These are phyloP conservation scores for Hanseniaspora mollemarum DNA, from an alignment of 805 yeast genomes.

Conservation along the genomic window DNA sequence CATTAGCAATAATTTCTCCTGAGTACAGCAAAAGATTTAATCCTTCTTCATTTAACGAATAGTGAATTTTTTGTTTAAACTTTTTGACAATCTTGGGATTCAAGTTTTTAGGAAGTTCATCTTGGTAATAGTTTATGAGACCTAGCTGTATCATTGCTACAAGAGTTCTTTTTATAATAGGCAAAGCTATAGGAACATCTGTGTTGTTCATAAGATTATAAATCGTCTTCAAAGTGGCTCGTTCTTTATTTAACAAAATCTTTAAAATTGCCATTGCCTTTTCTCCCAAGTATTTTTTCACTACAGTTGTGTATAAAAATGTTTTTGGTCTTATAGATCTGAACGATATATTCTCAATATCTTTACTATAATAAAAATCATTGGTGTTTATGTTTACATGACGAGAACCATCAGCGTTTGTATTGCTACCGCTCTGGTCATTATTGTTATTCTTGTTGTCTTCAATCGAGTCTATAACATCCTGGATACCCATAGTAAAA, in stretches of 20 bases:
- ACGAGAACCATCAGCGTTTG: neutral
- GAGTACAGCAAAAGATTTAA: slow-evolving; percentile 53
- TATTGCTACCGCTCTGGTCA: neutral
- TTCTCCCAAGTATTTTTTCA: slow-evolving; percentile 55
- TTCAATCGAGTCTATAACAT: slow-evolving; percentile 11
- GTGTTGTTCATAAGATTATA: slow-evolving; percentile 5
- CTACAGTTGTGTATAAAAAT: slow-evolving; percentile 44
- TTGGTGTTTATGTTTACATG: slow-evolving; percentile 10
- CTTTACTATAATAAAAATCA: slow-evolving; percentile 15
- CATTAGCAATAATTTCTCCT: slow-evolving; percentile 57
- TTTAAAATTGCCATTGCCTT: slow-evolving; percentile 56
- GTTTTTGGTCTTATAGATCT: slow-evolving; percentile 52
- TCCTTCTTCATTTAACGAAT: slow-evolving; percentile 55
- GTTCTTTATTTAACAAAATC: slow-evolving; percentile 53
- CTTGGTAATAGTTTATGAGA: slow-evolving; percentile 44
- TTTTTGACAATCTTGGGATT: slow-evolving; percentile 13
- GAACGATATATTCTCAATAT: slow-evolving; percentile 13
- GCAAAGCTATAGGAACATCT: slow-evolving; percentile 31
- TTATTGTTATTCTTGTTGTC: neutral
- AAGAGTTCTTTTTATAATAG: slow-evolving; percentile 50
- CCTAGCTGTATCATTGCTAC: slow-evolving; percentile 71
- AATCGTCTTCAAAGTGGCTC: slow-evolving; percentile 37
- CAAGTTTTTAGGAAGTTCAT: slow-evolving; percentile 12
- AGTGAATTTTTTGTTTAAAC: slow-evolving; percentile 33
- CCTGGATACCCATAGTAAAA: slow-evolving; percentile 2